Conservation (phyloP, 1,284 basidiomycete genomes). For the Cronartium quercuum region DNA sequence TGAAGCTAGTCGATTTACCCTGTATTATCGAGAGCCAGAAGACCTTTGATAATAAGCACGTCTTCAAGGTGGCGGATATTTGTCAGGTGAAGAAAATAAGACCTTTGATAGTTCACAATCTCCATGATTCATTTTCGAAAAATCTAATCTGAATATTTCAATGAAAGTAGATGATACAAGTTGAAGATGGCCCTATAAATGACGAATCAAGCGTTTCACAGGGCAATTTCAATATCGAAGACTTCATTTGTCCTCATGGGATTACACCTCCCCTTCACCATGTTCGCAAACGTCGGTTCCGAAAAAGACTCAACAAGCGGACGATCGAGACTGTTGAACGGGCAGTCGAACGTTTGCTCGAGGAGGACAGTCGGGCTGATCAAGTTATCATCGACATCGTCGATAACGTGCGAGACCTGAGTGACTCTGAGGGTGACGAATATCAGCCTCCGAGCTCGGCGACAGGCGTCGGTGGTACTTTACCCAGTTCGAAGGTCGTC, state of each 20-base stretch:
- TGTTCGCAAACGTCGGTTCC: constrained; percentile 84
- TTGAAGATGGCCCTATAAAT: constrained; percentile 67
- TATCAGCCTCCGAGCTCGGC: constrained; percentile 27
- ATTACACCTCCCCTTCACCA: constrained; percentile 88
- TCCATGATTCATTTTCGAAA: not conserved
- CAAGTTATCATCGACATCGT: constrained; percentile 55
- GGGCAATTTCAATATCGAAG: constrained; percentile 78
- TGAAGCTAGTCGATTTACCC: constrained; percentile 94
- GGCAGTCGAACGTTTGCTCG: constrained; percentile 84
- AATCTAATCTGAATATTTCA: too few species aligned
- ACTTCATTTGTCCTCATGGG: constrained; percentile 96
- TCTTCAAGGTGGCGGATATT: constrained; percentile 98
- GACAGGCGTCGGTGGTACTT: constrained; percentile 27
- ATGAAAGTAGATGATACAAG: constrained; percentile 77
- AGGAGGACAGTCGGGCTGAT: constrained; percentile 73
- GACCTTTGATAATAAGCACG: constrained; percentile 80
- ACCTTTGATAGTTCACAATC: too few species aligned
- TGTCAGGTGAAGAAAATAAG: constrained; percentile 69
- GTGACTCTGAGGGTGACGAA: constrained; percentile 35
- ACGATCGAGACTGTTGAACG: constrained; percentile 96
- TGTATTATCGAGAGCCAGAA: constrained; percentile 94
- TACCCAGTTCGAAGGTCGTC: constrained; percentile 38
- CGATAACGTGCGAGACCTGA: constrained; percentile 59
- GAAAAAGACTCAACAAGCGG: constrained; percentile 78
- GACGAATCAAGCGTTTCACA: constrained; percentile 53